Percentiles rank a stretch among this genome's conserved stretches.
phyloP scores from a whole-genome alignment of 805 yeast genomes.

The Yarrowia sp. region DNA sequence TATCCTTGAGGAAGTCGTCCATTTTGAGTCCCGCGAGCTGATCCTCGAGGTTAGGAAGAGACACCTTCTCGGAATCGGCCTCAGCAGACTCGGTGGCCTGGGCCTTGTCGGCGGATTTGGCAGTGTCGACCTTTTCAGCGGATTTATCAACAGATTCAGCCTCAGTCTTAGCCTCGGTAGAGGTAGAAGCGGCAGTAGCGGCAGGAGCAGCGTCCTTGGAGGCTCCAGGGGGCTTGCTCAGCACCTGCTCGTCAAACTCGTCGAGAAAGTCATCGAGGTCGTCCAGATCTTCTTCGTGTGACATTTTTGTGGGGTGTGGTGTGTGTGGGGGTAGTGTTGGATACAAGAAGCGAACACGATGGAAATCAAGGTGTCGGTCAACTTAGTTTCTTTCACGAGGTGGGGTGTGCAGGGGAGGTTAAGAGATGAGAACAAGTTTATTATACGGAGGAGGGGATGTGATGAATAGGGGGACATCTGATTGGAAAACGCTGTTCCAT shows the following conservation, averaged over 20 bases:
- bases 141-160: conserved; percentile 18
- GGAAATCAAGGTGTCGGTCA: conserved; percentile 19
- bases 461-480: neutral
- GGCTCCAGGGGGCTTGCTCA: conserved; percentile 65
- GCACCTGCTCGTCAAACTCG: conserved; percentile 77
- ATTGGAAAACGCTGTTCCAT: neutral
- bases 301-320: neutral
- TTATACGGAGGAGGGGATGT: no score
- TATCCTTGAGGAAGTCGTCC: conserved; percentile 57
- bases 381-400: conserved; percentile 36
- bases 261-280: conserved; percentile 65
- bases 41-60: conserved; percentile 51
- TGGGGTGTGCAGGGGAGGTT: conserved; percentile 33
- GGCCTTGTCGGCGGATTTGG: conserved; percentile 1
- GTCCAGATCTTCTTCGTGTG: conserved; percentile 46
- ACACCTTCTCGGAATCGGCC: conserved; percentile 40
- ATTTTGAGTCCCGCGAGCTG: conserved; percentile 52
- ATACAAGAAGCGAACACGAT: conserved; percentile 11
- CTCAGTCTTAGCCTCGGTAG: conserved; percentile 32
- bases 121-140: conserved; percentile 28
- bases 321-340: conserved; percentile 10
- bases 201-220: conserved; percentile 2
- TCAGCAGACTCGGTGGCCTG: conserved; percentile 36
- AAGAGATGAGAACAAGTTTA: neutral
- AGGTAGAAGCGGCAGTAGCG: neutral